phyloP scores from a whole-genome alignment of 257 asterid genomes.

The Hygrophila difformis region DNA sequence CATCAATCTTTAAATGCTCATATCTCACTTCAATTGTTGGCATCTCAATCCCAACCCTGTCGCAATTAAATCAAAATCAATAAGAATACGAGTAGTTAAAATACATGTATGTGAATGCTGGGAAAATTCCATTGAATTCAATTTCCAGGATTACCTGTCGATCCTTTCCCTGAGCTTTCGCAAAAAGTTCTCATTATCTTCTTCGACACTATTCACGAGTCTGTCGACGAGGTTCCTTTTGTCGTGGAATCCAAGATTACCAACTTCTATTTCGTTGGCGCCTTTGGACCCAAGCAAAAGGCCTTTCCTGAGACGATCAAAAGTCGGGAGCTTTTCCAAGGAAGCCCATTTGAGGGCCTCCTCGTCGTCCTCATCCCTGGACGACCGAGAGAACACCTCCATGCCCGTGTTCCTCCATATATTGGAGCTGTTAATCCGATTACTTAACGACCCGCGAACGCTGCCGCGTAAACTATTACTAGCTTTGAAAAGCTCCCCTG shows the following conservation, averaged over 20 bases:
- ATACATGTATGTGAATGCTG: no score
- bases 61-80: no score
- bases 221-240: slow-evolving; percentile 43
- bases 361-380: slow-evolving; percentile 63
- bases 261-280: slow-evolving; percentile 35
- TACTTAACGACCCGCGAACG: no score
- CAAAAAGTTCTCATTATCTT: slow-evolving; percentile 60
- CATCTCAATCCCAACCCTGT: slow-evolving; percentile 55
- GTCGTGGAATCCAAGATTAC: slow-evolving; percentile 39
- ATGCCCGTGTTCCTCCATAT: slow-evolving; percentile 39
- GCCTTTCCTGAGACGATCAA: slow-evolving; percentile 56
- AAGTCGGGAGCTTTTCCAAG: slow-evolving; percentile 59
- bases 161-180: slow-evolving; percentile 41
- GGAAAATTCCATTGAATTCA: no score
- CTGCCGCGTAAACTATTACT: slow-evolving; percentile 37
- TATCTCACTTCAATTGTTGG: slow-evolving; percentile 51
- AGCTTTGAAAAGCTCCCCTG: slow-evolving; percentile 10
- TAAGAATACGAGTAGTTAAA: no score
- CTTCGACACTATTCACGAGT: slow-evolving; percentile 46
- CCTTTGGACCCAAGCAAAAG: slow-evolving; percentile 44
- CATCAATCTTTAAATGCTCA: slow-evolving; percentile 35
- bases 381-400: slow-evolving; percentile 37
- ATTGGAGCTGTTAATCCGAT: slow-evolving; percentile 28
- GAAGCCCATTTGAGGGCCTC: slow-evolving; percentile 81
- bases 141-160: slow-evolving; percentile 60